These are phyloP conservation scores for Nymphaea colorata DNA, from an alignment of 164 flowering plant species.

Conservation along the genomic window DNA sequence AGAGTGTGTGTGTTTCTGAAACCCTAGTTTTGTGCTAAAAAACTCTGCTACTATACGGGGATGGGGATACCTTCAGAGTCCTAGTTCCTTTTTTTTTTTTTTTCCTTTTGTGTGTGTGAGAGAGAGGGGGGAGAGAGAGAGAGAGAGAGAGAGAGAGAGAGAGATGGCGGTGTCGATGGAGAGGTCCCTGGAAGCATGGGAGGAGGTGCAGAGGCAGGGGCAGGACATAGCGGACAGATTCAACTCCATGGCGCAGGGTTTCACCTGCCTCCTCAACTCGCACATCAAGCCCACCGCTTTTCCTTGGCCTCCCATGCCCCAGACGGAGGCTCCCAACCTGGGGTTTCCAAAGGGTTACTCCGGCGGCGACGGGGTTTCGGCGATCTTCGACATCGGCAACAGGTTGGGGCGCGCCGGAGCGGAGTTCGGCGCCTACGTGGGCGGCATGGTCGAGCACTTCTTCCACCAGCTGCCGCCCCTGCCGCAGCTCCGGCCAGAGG, in stretches of 20 bases:
- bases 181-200: conserved; percentile 95
- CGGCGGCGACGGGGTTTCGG: conserved; percentile 54
- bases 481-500: conserved; percentile 48
- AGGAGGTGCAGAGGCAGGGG: conserved; percentile 93
- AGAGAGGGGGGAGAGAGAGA: too few species aligned
- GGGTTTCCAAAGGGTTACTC: conserved; percentile 39
- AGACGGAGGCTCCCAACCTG: conserved; percentile 45
- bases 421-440: conserved; percentile 67
- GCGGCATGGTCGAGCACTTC: conserved; percentile 75
- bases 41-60: too few species aligned
- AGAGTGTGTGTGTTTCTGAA: too few species aligned
- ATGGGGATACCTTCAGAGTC: too few species aligned
- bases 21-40: too few species aligned
- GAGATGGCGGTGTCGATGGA: conserved; percentile 48
- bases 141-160: neutral
- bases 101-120: too few species aligned
- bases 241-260: conserved; percentile 52
- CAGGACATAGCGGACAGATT: conserved; percentile 71
- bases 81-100: too few species aligned
- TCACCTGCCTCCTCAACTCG: conserved; percentile 57
- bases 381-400: conserved; percentile 77
- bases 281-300: conserved; percentile 52
- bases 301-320: conserved; percentile 55
- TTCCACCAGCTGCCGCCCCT: conserved; percentile 43
- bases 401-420: conserved; percentile 84